Evolutionary conservation across 2,329 filamentous ascomycete genomes (phyloP).

Genomic region (Xylaria sp.): DNA sequence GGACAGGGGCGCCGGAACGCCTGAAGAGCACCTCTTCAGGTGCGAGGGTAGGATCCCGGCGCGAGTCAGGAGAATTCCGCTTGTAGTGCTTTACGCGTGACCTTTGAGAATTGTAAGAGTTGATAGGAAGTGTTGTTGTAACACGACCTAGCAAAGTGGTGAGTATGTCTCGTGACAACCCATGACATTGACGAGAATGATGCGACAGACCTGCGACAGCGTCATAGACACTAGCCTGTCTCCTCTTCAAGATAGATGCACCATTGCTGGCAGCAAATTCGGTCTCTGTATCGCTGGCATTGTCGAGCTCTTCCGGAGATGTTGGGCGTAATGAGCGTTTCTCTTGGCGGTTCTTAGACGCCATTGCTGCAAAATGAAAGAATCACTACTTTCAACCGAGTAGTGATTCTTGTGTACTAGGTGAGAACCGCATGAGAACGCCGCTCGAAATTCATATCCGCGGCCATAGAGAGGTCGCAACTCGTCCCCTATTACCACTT

Average conservation of each 20-base stretch:
- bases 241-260: conserved; percentile 32
- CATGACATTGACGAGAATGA: background rate
- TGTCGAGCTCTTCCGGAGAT: conserved; percentile 37
- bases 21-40: conserved; percentile 80
- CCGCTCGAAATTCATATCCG: conserved; percentile 22
- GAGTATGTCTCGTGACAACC: conserved; percentile 19
- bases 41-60: conserved; percentile 58
- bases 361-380: conserved; percentile 13
- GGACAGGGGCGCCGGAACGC: conserved; percentile 69
- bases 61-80: conserved; percentile 41
- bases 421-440: background rate
- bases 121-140: conserved; percentile 48
- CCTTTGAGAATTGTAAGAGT: conserved; percentile 39
- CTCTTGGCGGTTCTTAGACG: conserved; percentile 37
- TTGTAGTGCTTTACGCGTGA: conserved; percentile 33
- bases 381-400: background rate
- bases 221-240: conserved; percentile 72
- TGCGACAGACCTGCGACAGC: conserved; percentile 71
- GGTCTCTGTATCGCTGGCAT: conserved; percentile 38
- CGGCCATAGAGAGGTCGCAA: background rate
- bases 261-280: background rate
- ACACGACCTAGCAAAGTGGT: conserved; percentile 50
- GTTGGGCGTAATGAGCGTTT: conserved; percentile 32
- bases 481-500: background rate
- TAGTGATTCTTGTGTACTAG: conserved; percentile 19